Evolutionary conservation across 192 early-diverging fungal species (phyloP), one percentile per base, ranked within the genome.

Genomic region (Umbelopsis sp.): DNA sequence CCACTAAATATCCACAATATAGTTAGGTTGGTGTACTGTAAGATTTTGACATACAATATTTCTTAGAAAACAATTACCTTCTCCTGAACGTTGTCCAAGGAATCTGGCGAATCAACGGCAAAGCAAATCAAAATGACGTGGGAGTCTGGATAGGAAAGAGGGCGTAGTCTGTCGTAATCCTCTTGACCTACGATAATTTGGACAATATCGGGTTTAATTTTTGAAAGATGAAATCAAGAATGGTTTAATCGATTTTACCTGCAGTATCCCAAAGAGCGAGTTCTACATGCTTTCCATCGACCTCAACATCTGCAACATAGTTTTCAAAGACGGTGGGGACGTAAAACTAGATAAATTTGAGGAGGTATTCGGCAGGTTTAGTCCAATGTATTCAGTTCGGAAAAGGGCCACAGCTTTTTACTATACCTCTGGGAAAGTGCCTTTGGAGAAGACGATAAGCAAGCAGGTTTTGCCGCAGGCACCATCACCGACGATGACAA

Each of bases 91-190:
- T 94, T 97, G 44, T 94, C 92, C 71, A 93, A 89, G 21, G 91
- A 92, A 71, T 90, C 87, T 20, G 88, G 88, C 30, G 92, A 89
- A 72, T 91, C 93, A 69, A 98, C 88, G 48, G 93, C 89, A 74
- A 95, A 98, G 80, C 93, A 94, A 77, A 99, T 93, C 64, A 99
- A 80, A 64, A 99, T 92, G 52, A 95, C 93, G 80, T 97, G 88
- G 18, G 94, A 90, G 79, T 94, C 94, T 5, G 95, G 90, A 78
- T 98, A 98, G 7, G 92, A 95, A 47, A 97, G 85, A 27, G 92
- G 91, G 48, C 96, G 91, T 73, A 98, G 85, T 53, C 95, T 91
- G 46, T 75, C 78, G 48, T 79, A 79, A 69, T 79, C 74, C 27
- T 79, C 78, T 47, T 79, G 73, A 41, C 74, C 78, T 74, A 13